phyloP scores from a whole-genome alignment of 257 asterid genomes.

The Rubia yunnanensis region DNA sequence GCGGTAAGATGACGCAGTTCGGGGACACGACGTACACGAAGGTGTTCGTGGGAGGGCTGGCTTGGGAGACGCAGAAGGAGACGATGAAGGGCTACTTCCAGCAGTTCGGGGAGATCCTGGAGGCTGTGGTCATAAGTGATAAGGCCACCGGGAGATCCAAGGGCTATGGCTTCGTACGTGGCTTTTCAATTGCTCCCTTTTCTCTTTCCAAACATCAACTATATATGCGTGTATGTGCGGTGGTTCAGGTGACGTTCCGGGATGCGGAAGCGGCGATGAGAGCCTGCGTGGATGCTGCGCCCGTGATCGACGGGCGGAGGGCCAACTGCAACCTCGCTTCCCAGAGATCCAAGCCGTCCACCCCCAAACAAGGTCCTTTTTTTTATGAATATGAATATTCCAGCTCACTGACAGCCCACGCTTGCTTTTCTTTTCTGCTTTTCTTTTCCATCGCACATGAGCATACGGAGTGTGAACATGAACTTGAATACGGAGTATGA shows the following conservation, averaged over 20 bases:
- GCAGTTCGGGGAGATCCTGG: constrained; percentile 92
- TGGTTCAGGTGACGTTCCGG: constrained; percentile 84
- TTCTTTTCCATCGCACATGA: too few species aligned
- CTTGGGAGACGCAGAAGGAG: constrained; percentile 99
- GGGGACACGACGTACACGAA: constrained; percentile 93
- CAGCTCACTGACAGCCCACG: constrained; percentile 48
- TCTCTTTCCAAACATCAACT: too few species aligned
- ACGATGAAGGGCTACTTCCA: constrained; percentile 90
- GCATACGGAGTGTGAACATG: too few species aligned
- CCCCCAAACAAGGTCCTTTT: constrained; percentile 63
- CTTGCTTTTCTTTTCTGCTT: constrained; percentile 33
- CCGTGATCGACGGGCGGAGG: constrained; percentile 94
- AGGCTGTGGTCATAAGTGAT: constrained; percentile 93
- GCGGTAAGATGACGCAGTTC: constrained; percentile 58
- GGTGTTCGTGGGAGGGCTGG: constrained; percentile 93
- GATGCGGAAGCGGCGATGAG: constrained; percentile 94
- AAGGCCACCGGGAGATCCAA: constrained; percentile 92
- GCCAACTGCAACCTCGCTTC: constrained; percentile 99
- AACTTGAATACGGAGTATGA: background rate
- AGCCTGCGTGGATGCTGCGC: constrained; percentile 89
- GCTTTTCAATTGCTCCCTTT: background rate
- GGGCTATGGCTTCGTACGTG: constrained; percentile 88
- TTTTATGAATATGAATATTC: constrained; percentile 1
- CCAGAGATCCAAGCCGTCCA: constrained; percentile 88
- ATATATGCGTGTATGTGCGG: too few species aligned